These are phyloP conservation scores for Durotheca rogersii DNA, from an alignment of 495 filamentous ascomycete species.

Conservation along the genomic window DNA sequence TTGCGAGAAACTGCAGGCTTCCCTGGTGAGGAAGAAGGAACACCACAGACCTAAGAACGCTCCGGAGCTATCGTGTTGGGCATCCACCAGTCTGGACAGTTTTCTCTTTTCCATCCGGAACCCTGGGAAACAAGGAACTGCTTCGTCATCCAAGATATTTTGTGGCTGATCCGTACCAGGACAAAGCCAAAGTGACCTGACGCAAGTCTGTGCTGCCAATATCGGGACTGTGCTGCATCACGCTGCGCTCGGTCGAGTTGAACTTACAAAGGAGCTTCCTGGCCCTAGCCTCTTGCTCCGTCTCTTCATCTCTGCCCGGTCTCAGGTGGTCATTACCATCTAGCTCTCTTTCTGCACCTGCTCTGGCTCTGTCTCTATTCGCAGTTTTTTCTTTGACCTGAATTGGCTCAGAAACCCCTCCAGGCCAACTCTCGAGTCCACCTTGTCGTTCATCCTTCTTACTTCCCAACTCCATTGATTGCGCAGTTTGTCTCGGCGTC, in stretches of 20 bases:
- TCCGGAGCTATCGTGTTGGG: conserved; percentile 15
- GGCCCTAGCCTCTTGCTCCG: conserved; percentile 7
- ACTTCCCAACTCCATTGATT: conserved; percentile 39
- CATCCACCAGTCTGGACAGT: too few relatives aligned
- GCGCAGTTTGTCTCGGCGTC: conserved; percentile 26
- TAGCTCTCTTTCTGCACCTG: conserved; percentile 17
- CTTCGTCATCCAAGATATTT: conserved; percentile 10
- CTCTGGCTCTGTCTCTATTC: too few relatives aligned
- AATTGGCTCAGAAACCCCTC: conserved; percentile 21
- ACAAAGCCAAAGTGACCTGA: conserved; percentile 29
- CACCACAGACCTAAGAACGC: neutral
- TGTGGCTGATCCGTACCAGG: conserved; percentile 1
- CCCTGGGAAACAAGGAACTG: conserved; percentile 17
- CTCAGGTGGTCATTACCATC: conserved; percentile 12
- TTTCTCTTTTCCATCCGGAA: conserved; percentile 12
- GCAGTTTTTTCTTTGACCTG: conserved; percentile 14
- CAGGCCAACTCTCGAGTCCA: conserved; percentile 10
- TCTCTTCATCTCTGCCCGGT: conserved; percentile 14
- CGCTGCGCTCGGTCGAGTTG: conserved; percentile 28
- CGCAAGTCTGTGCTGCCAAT: conserved; percentile 16
- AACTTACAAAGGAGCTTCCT: conserved; percentile 28
- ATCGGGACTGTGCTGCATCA: conserved; percentile 9
- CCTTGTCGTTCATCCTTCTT: conserved; percentile 34
- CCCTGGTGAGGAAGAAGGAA: conserved; percentile 11
- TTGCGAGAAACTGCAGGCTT: conserved; percentile 14